Evolutionary conservation across 495 filamentous ascomycete genomes (phyloP), one percentile per base, ranked within the genome.

Genomic region (Darksidea phi): DNA sequence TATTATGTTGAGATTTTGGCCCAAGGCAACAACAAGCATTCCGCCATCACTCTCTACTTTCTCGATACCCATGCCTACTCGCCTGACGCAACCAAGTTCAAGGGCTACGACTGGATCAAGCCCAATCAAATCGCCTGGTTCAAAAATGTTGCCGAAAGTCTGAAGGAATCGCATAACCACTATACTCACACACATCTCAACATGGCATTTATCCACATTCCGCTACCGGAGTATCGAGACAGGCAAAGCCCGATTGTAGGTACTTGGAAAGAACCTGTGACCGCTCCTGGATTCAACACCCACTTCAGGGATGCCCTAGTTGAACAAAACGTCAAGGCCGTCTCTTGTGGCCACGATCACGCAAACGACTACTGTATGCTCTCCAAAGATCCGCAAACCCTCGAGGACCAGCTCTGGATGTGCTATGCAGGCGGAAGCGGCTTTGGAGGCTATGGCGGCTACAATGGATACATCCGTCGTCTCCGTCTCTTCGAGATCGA

Each of bases 121-220:
- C 84, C 86, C 28, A 88, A 83, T 64, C 94, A 98, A 73, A 97
- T 95, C 59, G 83, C 87, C 46, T 98, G 94, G 94, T 98, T 97
- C 77, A 85, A 84, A 70, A 79, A 80, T 54, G 93, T 88, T 7
- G 83, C 87, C 6, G 77, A 86, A 59, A 73, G 82, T 11, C 72
- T 96, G 42, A 82, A 81, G 67, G 86, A 87, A 67, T 79, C 89
- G 94, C 72, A 81, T 80, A 55, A 86, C 28, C 48, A 89, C 64
- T 97, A 97, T 73, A 85, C 87, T 0, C 88, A 91, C 69, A 88
- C 91, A 58, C 95, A 97, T 69, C 90, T 97, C 82, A 88, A 97
- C 71, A 84, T 97, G 73, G 92, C 95, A 0, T 98, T 98, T 70
- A 95, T 97, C 60, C 94, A 98, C 66, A 98, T 98, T 50, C 94